Evolutionary conservation across 1,284 basidiomycete species (phyloP), one percentile per base, ranked within the genome.

Genomic region (Ceratobasidium sp.): DNA sequence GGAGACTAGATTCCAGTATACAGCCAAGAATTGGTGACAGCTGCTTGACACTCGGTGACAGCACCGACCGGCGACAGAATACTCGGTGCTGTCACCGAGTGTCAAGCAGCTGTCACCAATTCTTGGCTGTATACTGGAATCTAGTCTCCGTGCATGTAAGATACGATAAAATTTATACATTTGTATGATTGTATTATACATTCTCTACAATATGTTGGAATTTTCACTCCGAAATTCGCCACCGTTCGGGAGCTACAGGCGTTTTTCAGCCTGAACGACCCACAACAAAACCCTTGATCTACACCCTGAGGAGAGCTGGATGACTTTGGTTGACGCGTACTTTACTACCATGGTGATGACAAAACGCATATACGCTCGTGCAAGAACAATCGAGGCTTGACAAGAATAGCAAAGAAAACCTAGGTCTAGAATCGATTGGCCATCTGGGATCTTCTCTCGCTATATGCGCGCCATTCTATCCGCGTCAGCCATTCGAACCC

Each of bases 171-270:
- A 14, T 19, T 56, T 30, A 56, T 56, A 27, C 19, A 29, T 56
- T 30, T 21, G n/a, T 56, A 29, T 56, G 3, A 19, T 56, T 56
- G 25, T 56, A 56, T 29, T 30, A 56, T 56, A 56, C 53, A 56
- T 56, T 56, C 23, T 36, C 53, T 56, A 56, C 29, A 33, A 36
- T 30, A 30, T 33, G 29, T 9, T 33, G 25, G 53, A 14, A 2
- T 56, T 21, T 14, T 8, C 3, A 8, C n/a, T 56, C 19, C 30
- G 14, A 56, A 33, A 56, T 30, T 30, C 27, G 5, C 11, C 11
- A n/a, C 53, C 29, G 29, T 56, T 56, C 5, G 29, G 27, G 53
- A 56, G 27, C 30, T 56, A 56, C 30, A 30, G 2, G 29, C 13
- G 29, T 56, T 56, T 56, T 21, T 46, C 5, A 6, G 19, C 16